Base-by-base conservation (phyloP, 2,329 filamentous ascomycete genomes). In the Talaromyces amestolkiae region DNA sequence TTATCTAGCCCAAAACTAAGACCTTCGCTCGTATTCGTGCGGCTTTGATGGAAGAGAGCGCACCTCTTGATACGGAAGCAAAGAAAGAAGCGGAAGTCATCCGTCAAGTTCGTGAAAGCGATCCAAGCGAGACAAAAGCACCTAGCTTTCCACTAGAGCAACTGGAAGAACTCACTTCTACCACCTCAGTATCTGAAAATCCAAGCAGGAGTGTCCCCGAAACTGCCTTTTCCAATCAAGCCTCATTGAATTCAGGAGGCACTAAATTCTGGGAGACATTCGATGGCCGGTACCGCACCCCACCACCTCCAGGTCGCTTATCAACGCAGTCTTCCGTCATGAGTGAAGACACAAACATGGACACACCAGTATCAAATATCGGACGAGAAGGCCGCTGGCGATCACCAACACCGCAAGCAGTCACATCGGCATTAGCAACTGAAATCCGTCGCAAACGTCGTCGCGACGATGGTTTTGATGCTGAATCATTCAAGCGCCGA, bases 1-100 rank as follows among this genome's bases (percentile, higher is more conserved):
- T 62, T 31, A 24, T 58, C 3, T 70, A 96, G 91, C 95, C 96
- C 13, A 99, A 98, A 82, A 95, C 94, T 0, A 96, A 97, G 79
- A 93, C 90, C 0, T 99, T 99, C 77, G 93, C 93, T 5, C 89
- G 95, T 11, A 97, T 99, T 70, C 88, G 91, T 67, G 95, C 94
- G 9, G 93, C 93, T 3, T 84, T 99, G 0, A 84, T 91, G 65
- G 95, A 99, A 79, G 95, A 99, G 79, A 86, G 87, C 17, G 88
- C 93, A 0, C 95, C 95, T 0, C 83, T 96, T 10, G 95, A 99
- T 72, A 90, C 90, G 49, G 95, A 99, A 77, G 88, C 92, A 65
- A 89, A 91, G 61, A 89, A 93, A 45, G 95, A 99, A 81, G 93
- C 94, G 43, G 94, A 98, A 78, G 95, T 98, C 5, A 92, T 99